Conservation (phyloP, 768 basidiomycete species). For the Cubamyces sp. region DNA sequence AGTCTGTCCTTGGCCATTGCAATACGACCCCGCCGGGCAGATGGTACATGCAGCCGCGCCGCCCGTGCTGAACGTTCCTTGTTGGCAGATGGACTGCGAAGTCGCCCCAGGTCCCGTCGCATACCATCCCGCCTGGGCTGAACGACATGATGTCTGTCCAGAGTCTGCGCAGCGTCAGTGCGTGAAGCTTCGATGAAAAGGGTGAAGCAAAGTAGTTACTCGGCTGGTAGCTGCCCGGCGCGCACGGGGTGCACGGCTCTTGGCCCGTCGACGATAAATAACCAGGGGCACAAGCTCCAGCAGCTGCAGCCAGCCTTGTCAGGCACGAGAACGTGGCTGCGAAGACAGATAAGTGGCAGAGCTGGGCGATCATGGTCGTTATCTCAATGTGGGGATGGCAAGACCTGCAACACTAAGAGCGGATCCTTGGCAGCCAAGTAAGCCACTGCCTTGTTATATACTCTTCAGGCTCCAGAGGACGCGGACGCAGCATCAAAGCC, state of each 20-base stretch:
- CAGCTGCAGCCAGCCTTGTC: neutral
- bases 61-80: conserved; percentile 26
- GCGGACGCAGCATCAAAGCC: too few species aligned
- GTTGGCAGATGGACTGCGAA: conserved; percentile 19
- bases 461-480: too few species aligned
- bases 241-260: conserved; percentile 12
- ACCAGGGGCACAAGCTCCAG: conserved; percentile 19
- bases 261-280: conserved; percentile 22
- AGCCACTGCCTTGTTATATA: neutral
- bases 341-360: neutral
- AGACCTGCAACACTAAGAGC: neutral
- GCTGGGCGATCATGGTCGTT: neutral
- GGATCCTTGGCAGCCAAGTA: neutral
- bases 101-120: conserved; percentile 23
- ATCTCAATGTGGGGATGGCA: neutral
- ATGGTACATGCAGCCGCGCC: conserved; percentile 24
- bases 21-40: conserved; percentile 28
- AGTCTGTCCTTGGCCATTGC: conserved; percentile 25
- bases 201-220: neutral
- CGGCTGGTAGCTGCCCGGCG: conserved; percentile 15
- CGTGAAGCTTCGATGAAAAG: neutral
- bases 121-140: conserved; percentile 27
- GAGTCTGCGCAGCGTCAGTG: conserved; percentile 8
- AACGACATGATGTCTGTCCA: conserved; percentile 20
- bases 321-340: neutral